Base-by-base conservation (phyloP, 805 yeast species). In the Teunomyces funiuensis region DNA sequence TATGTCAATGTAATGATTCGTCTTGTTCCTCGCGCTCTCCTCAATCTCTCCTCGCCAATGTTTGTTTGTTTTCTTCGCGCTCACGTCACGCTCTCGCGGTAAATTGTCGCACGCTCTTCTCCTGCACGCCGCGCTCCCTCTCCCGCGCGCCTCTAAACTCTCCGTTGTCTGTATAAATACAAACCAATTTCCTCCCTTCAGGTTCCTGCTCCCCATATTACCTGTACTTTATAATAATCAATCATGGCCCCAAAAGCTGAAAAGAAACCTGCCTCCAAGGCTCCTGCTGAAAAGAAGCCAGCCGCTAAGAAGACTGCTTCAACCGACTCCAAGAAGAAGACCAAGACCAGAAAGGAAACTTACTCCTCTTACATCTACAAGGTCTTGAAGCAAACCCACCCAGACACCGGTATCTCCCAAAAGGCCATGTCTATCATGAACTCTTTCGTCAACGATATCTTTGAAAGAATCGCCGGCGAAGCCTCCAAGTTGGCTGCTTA, bases 391-490 rank as follows among this genome's bases (percentile, higher is more conserved):
- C 97, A 91, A 81, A 90, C 97, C 51, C 98, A 91, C 76, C 98
- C 97, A 73, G 97, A 91, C 73, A 91, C 98, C 51, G 98, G 97
- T 88, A 91, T 91, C 70, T 90, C 98, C 60, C 96, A 89, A 77
- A 87, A 88, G 71, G 96, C 98, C 53, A 91, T 91, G 96, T 88
- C 96, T 54, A 91, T 91, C 72, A 84, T 91, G 91, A 91, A 91
- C 86, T 91, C 97, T 33, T 91, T 91, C 61, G 97, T 91, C 59
- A 90, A 89, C 77, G 97, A 91, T 75, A 88, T 90, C 68, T 91
- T 90, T 67, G 97, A 90, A 80, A 90, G 98, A 80, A 86, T 91
- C 61, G 97, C 97, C 60, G 74, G 91, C 61, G 97, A 90, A 79
- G 97, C 97, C 61, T 90, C 97, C 56, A 91, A 90, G 77, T 83